phyloP scores from a whole-genome alignment of 108 stramenopile genomes.

The Asterionellopsis glacialis region DNA sequence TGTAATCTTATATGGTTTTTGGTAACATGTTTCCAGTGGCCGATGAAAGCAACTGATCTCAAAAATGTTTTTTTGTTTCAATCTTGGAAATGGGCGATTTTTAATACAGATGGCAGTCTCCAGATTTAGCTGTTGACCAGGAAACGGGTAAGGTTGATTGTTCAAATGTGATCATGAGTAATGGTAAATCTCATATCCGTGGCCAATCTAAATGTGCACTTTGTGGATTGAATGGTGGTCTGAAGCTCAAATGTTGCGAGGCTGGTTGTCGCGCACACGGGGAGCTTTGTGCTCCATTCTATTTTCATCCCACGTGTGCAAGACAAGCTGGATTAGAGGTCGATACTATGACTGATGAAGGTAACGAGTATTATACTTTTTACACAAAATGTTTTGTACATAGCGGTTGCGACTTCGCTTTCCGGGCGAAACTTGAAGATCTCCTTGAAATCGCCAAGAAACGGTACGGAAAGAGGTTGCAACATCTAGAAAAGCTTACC shows the following conservation, averaged over 20 bases:
- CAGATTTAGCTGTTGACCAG: constrained; percentile 11
- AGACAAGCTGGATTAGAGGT: constrained; percentile 79
- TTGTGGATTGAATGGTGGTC: constrained; percentile 54
- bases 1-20: too few species aligned
- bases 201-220: constrained; percentile 47
- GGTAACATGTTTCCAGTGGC: too few species aligned
- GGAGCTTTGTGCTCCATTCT: constrained; percentile 17
- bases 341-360: constrained; percentile 15
- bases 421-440: constrained; percentile 80
- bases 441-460: constrained; percentile 53
- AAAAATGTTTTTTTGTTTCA: background rate
- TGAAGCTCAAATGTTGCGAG: constrained; percentile 58
- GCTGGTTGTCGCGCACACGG: constrained; percentile 32
- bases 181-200: constrained; percentile 50
- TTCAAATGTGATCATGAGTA: constrained; percentile 57
- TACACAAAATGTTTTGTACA: constrained; percentile 63
- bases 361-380: constrained; percentile 5
- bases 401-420: constrained; percentile 46
- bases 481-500: constrained; percentile 26
- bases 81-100: background rate
- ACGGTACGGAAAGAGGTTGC: constrained; percentile 35
- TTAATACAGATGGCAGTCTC: constrained; percentile 41
- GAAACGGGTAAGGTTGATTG: constrained; percentile 32
- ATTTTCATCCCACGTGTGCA: constrained; percentile 75
- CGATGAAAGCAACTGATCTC: too few species aligned